Evolutionary conservation across 495 filamentous ascomycete genomes (phyloP).

Genomic region (Aspergillus campestris): DNA sequence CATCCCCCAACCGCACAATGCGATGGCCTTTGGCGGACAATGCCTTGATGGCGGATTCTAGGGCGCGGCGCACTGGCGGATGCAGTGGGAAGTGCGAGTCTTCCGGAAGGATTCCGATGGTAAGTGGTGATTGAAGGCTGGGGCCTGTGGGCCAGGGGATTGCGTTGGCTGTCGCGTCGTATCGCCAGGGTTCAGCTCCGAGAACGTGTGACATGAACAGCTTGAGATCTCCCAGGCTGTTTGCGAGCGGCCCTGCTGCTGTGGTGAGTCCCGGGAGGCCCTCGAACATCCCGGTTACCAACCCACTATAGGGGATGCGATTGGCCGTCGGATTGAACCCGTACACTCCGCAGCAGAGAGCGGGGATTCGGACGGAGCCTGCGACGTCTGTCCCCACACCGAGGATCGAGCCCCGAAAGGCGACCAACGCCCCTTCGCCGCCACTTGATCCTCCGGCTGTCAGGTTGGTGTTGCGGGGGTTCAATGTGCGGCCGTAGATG

Average conservation of each 20-base stretch:
- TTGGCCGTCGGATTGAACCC: slow-evolving; percentile 51
- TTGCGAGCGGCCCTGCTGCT: slow-evolving; percentile 30
- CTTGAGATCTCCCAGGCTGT: slow-evolving; percentile 23
- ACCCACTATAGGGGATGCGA: slow-evolving; percentile 39
- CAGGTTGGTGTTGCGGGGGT: slow-evolving; percentile 44
- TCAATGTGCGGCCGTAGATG: slow-evolving; percentile 39
- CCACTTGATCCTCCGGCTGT: slow-evolving; percentile 52
- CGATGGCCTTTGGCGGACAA: slow-evolving; percentile 34
- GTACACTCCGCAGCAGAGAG: slow-evolving; percentile 53
- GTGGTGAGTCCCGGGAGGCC: slow-evolving; percentile 34
- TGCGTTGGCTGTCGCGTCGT: slow-evolving; percentile 8
- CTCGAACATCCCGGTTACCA: slow-evolving; percentile 30
- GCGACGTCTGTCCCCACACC: slow-evolving; percentile 62
- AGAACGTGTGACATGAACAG: slow-evolving; percentile 19
- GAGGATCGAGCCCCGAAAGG: slow-evolving; percentile 46
- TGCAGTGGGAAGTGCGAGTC: slow-evolving; percentile 46
- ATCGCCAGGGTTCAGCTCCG: slow-evolving; percentile 9
- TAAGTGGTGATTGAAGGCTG: slow-evolving; percentile 14
- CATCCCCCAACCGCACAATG: slow-evolving; percentile 28
- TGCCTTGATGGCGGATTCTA: slow-evolving; percentile 34
- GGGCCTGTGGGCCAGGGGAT: slow-evolving; percentile 10
- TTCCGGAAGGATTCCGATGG: slow-evolving; percentile 44
- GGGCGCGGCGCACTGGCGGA: slow-evolving; percentile 41
- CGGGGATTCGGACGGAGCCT: slow-evolving; percentile 54
- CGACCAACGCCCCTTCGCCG: slow-evolving; percentile 56